phyloP scores from a whole-genome alignment of 1,139 yeast genomes.

The Blastobotrys raffinosifermentans region DNA sequence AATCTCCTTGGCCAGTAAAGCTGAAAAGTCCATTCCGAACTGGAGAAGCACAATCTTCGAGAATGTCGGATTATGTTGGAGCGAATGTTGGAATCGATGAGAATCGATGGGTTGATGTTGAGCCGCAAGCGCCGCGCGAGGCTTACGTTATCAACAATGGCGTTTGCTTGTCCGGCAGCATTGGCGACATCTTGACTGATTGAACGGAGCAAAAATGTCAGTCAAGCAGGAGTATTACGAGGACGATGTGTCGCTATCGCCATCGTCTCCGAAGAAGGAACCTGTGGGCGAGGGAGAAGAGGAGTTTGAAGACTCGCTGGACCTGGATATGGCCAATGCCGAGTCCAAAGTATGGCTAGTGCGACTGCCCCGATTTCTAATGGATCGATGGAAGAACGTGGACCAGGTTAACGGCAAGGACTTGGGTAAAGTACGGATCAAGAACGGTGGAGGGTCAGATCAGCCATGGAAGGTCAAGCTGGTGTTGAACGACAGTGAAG shows the following conservation, averaged over 20 bases:
- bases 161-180: no score
- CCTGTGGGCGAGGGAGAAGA: constrained; percentile 31
- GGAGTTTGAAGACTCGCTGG: constrained; percentile 37
- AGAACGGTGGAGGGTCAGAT: constrained; percentile 28
- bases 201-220: no score
- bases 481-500: constrained; percentile 37
- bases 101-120: no score
- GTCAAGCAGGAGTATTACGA: constrained; percentile 39
- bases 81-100: no score
- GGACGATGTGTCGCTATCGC: constrained; percentile 35
- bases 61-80: no score
- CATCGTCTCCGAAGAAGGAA: constrained; percentile 26
- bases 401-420: constrained; percentile 58
- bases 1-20: constrained; percentile 29
- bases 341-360: constrained; percentile 78
- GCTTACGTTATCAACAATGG: no score
- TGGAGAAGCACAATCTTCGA: no score
- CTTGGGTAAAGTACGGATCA: constrained; percentile 75
- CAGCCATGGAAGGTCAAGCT: constrained; percentile 33
- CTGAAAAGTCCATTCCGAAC: constrained; percentile 31
- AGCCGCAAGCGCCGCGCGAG: no score
- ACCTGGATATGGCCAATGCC: constrained; percentile 34
- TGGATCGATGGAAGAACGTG: constrained; percentile 72
- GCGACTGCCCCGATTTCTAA: constrained; percentile 78
- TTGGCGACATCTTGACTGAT: no score